Evolutionary conservation across 192 early-diverging fungal species (phyloP).

Genomic region (Coemansia pectinata): DNA sequence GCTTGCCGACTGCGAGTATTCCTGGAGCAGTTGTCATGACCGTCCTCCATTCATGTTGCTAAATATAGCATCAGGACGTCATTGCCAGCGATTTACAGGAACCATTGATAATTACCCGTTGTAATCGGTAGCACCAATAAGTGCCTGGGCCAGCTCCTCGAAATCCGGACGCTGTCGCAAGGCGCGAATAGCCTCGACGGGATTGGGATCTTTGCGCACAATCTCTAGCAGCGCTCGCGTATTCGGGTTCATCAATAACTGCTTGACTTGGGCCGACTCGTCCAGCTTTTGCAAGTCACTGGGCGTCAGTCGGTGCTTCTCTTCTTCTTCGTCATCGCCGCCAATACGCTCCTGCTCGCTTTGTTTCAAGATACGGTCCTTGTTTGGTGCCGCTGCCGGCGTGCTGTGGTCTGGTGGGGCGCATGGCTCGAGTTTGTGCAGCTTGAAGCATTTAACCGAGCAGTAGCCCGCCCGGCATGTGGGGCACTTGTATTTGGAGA

Average conservation of each 20-base stretch:
- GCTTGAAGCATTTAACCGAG: slow-evolving; percentile 43
- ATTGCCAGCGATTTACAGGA: background rate
- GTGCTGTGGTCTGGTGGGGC: background rate
- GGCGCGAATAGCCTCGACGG: slow-evolving; percentile 35
- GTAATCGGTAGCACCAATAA: slow-evolving; percentile 28
- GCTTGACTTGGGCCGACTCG: slow-evolving; percentile 13
- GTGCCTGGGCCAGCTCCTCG: slow-evolving; percentile 40
- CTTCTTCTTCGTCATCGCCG: slow-evolving; percentile 33
- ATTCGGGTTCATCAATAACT: slow-evolving; percentile 26
- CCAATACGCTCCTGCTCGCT: background rate
- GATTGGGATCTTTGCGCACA: slow-evolving; percentile 29
- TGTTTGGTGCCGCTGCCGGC: background rate
- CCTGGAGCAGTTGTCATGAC: background rate
- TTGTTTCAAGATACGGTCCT: background rate
- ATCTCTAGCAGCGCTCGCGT: slow-evolving; percentile 28
- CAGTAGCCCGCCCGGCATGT: slow-evolving; percentile 44
- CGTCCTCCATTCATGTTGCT: background rate
- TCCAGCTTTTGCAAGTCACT: slow-evolving; percentile 33
- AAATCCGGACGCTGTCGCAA: slow-evolving; percentile 47
- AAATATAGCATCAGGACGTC: background rate
- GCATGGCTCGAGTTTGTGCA: slow-evolving; percentile 46
- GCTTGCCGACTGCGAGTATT: background rate
- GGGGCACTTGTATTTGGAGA: slow-evolving; percentile 53
- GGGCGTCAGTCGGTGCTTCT: slow-evolving; percentile 24
- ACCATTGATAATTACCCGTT: background rate